These are phyloP conservation scores for Multifurca ochricompacta DNA, from an alignment of 768 basidiomycete species.

Conservation along the genomic window DNA sequence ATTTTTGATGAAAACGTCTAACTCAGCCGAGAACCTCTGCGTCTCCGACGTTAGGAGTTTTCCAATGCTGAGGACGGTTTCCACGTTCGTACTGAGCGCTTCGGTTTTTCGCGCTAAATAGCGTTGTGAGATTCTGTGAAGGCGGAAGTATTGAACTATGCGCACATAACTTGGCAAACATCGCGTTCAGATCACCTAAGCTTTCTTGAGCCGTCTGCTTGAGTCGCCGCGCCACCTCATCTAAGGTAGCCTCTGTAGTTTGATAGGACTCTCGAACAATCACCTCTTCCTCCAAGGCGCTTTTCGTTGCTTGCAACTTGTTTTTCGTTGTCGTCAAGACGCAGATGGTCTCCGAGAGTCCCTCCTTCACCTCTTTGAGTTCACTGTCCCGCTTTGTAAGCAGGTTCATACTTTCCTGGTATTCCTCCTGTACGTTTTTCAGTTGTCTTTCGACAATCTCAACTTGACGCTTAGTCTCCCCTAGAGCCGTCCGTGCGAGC, in stretches of 20 bases:
- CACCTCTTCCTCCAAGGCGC: constrained; percentile 69
- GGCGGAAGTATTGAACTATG: background rate
- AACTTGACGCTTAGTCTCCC: constrained; percentile 76
- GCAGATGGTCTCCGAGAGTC: constrained; percentile 44
- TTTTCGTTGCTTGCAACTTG: constrained; percentile 51
- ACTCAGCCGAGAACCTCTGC: constrained; percentile 44
- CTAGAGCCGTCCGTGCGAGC: constrained; percentile 63
- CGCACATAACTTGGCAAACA: constrained; percentile 83
- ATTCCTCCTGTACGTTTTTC: constrained; percentile 75
- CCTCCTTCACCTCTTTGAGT: constrained; percentile 52
- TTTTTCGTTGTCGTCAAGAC: constrained; percentile 46
- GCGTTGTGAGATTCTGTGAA: constrained; percentile 11
- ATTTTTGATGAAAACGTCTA: constrained; percentile 54
- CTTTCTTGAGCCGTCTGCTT: constrained; percentile 61
- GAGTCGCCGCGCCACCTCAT: constrained; percentile 64
- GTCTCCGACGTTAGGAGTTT: constrained; percentile 49
- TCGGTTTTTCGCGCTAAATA: constrained; percentile 62
- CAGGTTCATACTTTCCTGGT: constrained; percentile 78
- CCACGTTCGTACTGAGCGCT: constrained; percentile 56
- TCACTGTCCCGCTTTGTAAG: constrained; percentile 72
- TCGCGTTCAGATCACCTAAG: constrained; percentile 55
- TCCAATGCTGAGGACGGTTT: constrained; percentile 55
- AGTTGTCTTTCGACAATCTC: constrained; percentile 81
- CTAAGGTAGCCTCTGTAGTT: constrained; percentile 59
- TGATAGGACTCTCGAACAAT: constrained; percentile 73